Evolutionary conservation across 345 rosid genomes (phyloP).

Genomic region (Camelina sativa): DNA sequence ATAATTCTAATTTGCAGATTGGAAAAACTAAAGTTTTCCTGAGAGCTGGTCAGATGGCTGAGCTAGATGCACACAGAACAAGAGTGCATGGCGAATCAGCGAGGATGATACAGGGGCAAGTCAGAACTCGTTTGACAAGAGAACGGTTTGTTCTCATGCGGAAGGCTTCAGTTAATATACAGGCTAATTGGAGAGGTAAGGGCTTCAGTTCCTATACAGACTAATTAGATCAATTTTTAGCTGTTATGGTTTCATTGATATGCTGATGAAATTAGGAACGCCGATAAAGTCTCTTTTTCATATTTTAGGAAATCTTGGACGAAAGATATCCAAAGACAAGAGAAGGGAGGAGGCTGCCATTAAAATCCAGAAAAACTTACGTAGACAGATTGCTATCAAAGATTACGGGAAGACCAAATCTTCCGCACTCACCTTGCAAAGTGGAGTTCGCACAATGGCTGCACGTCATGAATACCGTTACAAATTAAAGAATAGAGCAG

Average conservation of each 20-base stretch:
- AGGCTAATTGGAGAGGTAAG: conserved; percentile 86
- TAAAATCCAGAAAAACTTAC: conserved; percentile 73
- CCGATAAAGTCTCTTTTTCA: conserved; percentile 23
- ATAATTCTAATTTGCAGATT: conserved; percentile 55
- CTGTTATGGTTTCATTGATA: conserved; percentile 15
- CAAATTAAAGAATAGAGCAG: conserved; percentile 52
- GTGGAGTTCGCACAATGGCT: conserved; percentile 58
- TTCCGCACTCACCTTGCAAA: conserved; percentile 67
- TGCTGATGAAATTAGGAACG: conserved; percentile 10
- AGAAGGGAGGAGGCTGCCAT: conserved; percentile 66
- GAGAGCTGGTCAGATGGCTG: conserved; percentile 81
- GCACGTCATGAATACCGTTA: conserved; percentile 53
- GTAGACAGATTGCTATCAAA: conserved; percentile 61
- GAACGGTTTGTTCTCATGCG: conserved; percentile 53
- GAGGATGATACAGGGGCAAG: conserved; percentile 61
- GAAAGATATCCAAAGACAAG: conserved; percentile 46
- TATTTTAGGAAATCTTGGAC: conserved; percentile 58
- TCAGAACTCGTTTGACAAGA: conserved; percentile 51
- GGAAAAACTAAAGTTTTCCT: conserved; percentile 79
- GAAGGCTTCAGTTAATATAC: conserved; percentile 62
- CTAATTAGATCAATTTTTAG: conserved; percentile 41
- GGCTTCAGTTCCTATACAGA: conserved; percentile 63
- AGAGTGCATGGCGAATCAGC: conserved; percentile 63
- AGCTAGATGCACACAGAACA: conserved; percentile 74
- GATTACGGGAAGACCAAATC: conserved; percentile 49